phyloP scores from a whole-genome alignment of 2,329 filamentous ascomycete species.

The Alternaria dauci region DNA sequence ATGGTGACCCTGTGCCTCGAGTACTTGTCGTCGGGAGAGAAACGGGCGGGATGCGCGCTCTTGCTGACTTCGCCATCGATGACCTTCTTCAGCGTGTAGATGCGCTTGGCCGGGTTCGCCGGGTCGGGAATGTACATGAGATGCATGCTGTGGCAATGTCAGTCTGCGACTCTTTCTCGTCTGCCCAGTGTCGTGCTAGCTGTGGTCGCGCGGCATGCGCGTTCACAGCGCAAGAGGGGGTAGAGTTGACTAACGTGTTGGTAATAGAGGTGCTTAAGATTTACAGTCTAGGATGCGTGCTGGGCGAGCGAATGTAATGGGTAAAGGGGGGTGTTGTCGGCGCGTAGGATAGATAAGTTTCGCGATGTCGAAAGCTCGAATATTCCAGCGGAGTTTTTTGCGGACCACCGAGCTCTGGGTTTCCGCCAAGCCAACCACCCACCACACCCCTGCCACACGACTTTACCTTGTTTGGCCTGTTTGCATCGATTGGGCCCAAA shows the following conservation, averaged over 20 bases:
- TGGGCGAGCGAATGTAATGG: constrained; percentile 3
- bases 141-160: constrained; percentile 63
- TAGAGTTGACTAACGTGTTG: constrained; percentile 5
- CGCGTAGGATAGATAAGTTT: constrained; percentile 6
- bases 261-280: not conserved
- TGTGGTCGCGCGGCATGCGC: not conserved
- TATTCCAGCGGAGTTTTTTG: constrained; percentile 32
- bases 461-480: constrained; percentile 14
- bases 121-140: constrained; percentile 86
- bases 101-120: constrained; percentile 74
- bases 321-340: not conserved
- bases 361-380: constrained; percentile 9
- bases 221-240: not conserved
- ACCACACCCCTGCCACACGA: not conserved
- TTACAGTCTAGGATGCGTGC: not conserved
- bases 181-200: no score
- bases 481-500: constrained; percentile 9
- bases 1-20: constrained; percentile 91
- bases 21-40: constrained; percentile 99
- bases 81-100: constrained; percentile 96
- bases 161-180: not conserved
- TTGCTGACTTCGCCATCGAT: constrained; percentile 84
- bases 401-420: constrained; percentile 30
- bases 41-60: constrained; percentile 93
- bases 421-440: not conserved